A percentile compares a stretch with the other conserved stretches of the same genome.
Evolutionary conservation across 768 basidiomycete genomes (phyloP).

Genomic region (Boletus vinaceobasis): DNA sequence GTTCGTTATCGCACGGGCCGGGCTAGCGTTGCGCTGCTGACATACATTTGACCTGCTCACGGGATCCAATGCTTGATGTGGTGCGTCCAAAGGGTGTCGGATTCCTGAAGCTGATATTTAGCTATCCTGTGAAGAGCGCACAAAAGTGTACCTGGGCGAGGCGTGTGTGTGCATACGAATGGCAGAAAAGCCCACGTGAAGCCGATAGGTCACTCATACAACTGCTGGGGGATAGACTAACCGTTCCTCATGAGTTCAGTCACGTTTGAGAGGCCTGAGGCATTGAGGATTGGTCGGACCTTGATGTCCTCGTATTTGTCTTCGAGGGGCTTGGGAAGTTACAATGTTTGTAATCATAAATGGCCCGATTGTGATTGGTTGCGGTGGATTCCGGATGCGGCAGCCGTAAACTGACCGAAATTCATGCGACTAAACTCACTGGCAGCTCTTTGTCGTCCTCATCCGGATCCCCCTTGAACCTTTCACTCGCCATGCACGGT

Average conservation of each 20-base stretch:
- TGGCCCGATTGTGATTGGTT: constrained; percentile 17
- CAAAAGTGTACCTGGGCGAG: not conserved
- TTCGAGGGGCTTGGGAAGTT: too few relatives aligned
- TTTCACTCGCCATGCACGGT: constrained; percentile 12
- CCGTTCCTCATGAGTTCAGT: too few relatives aligned
- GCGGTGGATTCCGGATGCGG: constrained; percentile 15
- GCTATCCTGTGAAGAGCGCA: not conserved
- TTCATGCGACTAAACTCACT: constrained; percentile 24
- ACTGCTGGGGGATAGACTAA: too few relatives aligned
- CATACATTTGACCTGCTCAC: not conserved
- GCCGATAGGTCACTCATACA: too few relatives aligned
- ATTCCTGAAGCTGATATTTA: too few relatives aligned
- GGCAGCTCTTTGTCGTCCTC: not conserved
- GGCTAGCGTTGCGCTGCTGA: not conserved
- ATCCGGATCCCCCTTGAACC: not conserved
- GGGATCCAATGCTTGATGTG: not conserved
- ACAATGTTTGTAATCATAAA: not conserved
- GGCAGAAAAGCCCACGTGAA: too few relatives aligned
- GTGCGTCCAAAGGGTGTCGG: not conserved
- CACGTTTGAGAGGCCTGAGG: too few relatives aligned
- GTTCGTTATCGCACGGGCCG: too few relatives aligned
- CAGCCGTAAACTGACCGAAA: constrained; percentile 2
- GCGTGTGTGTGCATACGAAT: not conserved
- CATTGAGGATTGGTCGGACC: too few relatives aligned
- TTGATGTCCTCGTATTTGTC: too few relatives aligned